Evolutionary conservation across 768 basidiomycete genomes (phyloP), one percentile per base, ranked within the genome.

Genomic region (Hygrophorus russula): DNA sequence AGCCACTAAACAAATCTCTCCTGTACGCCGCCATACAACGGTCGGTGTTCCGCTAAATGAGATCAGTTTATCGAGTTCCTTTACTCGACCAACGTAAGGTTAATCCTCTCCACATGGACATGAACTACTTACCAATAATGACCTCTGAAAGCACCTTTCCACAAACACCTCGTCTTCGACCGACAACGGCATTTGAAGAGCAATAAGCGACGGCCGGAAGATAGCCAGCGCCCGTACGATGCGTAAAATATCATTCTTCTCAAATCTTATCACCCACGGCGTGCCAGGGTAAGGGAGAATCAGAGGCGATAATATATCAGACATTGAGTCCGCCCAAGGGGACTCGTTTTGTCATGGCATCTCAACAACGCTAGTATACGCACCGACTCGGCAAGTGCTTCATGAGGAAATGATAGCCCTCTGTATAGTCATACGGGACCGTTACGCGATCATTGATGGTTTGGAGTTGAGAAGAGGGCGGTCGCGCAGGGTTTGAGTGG

Each of bases 51-150:
- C 94, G 53, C 86, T 93, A 61, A 88, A 96, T 41, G 90, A 91
- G 46, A 98, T 96, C 48, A 98, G 74, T 64, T 96, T 97, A 63
- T 96, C 90, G 45, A 97, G 73, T 68, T 98, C 94, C 90, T 94
- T 50, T 9, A 39, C 12, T 40, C 28, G 48, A 9, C 13, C 52
- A 36, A 51, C 20, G 39, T 50, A 34, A 52, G 39, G 27, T 28
- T 50, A 48, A 39, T 51, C 36, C 44, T 50, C 19, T 38, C 36
- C 38, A 30, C 13, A 10, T 37, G 35, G 14, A 20, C 17, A 20
- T 51, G 38, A 42, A 42, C 28, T 31, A 65, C 74, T 54, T 52
- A 93, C 90, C 54, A 97, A 71, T 47, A 98, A 65, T 28, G 91
- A 89, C 41, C 94, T 72, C 62, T 97, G 94, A 59, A 98, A 94